phyloP scores from a whole-genome alignment of 2,329 filamentous ascomycete species.

The Fusarium verrucosum region DNA sequence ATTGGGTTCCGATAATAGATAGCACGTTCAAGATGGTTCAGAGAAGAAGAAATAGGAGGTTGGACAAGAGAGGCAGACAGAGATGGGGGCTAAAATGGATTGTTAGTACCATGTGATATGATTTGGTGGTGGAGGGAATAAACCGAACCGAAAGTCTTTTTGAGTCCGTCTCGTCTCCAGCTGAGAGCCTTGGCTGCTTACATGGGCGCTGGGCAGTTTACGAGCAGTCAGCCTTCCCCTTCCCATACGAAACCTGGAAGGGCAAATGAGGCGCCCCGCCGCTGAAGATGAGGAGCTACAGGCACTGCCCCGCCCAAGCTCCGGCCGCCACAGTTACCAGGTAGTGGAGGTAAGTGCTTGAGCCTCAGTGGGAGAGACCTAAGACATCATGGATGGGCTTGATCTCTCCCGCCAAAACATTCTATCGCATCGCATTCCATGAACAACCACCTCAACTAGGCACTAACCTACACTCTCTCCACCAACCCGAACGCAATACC shows the following conservation, averaged over 20 bases:
- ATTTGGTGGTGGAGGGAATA: slow-evolving; percentile 4
- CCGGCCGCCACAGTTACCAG: slow-evolving; percentile 8
- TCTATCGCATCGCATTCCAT: slow-evolving; percentile 9
- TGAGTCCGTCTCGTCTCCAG: neutral
- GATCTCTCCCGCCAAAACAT: slow-evolving; percentile 5
- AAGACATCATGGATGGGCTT: too few species aligned
- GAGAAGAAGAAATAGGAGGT: neutral
- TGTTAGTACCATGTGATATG: slow-evolving; percentile 3
- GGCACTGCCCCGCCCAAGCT: slow-evolving; percentile 11
- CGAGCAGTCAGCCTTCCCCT: neutral
- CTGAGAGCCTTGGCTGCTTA: slow-evolving; percentile 20
- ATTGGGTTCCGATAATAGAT: neutral
- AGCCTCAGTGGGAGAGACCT: slow-evolving; percentile 30
- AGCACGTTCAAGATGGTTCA: neutral
- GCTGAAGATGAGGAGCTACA: neutral
- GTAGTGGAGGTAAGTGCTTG: neutral
- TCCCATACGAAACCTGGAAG: neutral
- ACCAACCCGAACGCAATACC: neutral
- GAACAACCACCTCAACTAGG: neutral
- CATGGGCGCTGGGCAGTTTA: too few species aligned
- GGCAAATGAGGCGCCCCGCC: slow-evolving; percentile 8
- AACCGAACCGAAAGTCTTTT: neutral
- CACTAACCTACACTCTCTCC: neutral
- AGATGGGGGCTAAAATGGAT: neutral
- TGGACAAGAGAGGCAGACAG: neutral